Evolutionary conservation across 2,329 filamentous ascomycete genomes (phyloP), one percentile per base, ranked within the genome.

Genomic region (Aspergillus alliaceus): DNA sequence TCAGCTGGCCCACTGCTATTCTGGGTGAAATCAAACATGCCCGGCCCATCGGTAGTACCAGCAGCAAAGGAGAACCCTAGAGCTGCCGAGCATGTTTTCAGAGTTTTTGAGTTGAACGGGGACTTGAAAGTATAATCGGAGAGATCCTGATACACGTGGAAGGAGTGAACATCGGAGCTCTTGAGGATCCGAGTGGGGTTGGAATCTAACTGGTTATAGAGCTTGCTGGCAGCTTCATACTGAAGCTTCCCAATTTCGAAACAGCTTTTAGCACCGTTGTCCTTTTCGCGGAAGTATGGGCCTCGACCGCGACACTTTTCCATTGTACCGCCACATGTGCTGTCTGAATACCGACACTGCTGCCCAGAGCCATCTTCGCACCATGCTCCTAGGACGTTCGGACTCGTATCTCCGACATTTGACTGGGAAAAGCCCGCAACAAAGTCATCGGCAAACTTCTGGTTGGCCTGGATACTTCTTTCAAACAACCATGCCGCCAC

Each of bases 381-480:
- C 79, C 86, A 96, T 1, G 93, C 91, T 1, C 93, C 93, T 6
- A 91, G 81, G 0, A 93, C 85, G 66, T 97, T 97, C 2, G 93
- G 93, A 1, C 88, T 90, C 0, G 92, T 96, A 68, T 98, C 93
- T 22, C 91, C 93, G 20, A 96, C 91, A 63, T 89, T 96, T 11
- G 93, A 86, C 72, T 97, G 93, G 1, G 91, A 95, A 72, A 97
- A 98, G 4, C 91, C 93, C 2, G 93, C 92, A 1, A 97, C 90
- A 65, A 96, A 96, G 9, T 82, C 84, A 2, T 85, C 78, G 0
- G 84, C 82, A 32, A 86, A 86, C 18, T 77, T 80, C 1, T 78
- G 69, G 18, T 85, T 80, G n/a, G 73, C 75, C 2, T 77, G 71
- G 49, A 89, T 81, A 51, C 84, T 86, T 63, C 89, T 84, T 71